Base-by-base conservation (phyloP, 495 filamentous ascomycete genomes). In the Penicillium taxi region DNA sequence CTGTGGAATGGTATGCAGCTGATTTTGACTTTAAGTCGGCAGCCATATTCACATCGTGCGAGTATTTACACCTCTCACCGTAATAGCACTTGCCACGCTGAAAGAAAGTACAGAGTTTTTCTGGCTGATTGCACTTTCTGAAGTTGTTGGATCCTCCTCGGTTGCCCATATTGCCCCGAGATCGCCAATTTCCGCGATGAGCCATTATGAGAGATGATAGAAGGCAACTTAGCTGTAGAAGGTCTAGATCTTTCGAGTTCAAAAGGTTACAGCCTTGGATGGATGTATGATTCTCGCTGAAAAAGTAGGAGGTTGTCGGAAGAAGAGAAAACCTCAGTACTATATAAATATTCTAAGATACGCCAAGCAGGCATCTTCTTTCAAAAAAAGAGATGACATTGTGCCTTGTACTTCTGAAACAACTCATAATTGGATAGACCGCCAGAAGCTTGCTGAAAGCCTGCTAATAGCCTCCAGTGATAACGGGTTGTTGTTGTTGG, bases 61-160 rank as follows among this genome's bases (percentile, higher is more conserved):
- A 44, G 42, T 34, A 44, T 25, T n/a, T 44, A 26, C 35, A 44
- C 9, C 12, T 35, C 13, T 30, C 19, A 35, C 42, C 42, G 14
- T 44, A 44, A 26, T 20, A n/a, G 24, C 42, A 44, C 4, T 20
- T 39, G 18, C 42, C 35, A 35, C 42, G 42, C 15, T 44, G 35
- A 29, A 39, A 44, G 22, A 39, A 19, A 11, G 25, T 6, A 15
- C 42, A 44, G 13, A 18, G 15, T 25, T 7, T 39, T 35, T 29
- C 18, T 15, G 30, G 0, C 11, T 35, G 17, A 35, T 35, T 35
- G 17, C 17, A 14, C 23, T 30, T 44, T 44, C 30, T 30, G 23
- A 28, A 37, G 41, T 6, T 30, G 25, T 30, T 39, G 19, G 9
- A 21, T 35, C 25, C 42, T 25, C 31, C 29, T 35, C 30, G 35